phyloP scores from a whole-genome alignment of 225 moss, liverwort and hornwort species.

The Polytrichum commune region DNA sequence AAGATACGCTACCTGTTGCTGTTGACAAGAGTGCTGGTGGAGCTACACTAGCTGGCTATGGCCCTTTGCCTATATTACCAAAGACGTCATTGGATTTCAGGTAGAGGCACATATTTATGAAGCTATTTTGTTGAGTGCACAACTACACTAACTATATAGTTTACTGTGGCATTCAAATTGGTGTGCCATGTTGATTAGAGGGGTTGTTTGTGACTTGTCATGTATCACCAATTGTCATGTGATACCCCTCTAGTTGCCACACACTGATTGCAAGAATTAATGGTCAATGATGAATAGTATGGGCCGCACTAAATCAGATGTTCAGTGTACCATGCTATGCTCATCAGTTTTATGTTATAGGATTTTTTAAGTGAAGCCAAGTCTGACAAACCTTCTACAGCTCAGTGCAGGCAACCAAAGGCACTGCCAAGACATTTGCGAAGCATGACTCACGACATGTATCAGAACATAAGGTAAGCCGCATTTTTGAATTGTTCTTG shows the following conservation, averaged over 20 bases:
- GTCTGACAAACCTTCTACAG: constrained; percentile 46
- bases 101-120: constrained; percentile 11
- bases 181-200: too few species aligned
- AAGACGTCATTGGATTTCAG: constrained; percentile 69
- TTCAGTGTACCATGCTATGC: neutral
- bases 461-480: constrained; percentile 78
- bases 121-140: neutral
- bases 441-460: constrained; percentile 85
- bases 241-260: too few species aligned
- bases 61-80: constrained; percentile 35
- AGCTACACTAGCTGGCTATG: constrained; percentile 59
- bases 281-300: too few species aligned
- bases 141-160: neutral
- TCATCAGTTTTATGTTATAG: neutral
- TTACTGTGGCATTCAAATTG: too few species aligned
- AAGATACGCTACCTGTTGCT: constrained; percentile 35
- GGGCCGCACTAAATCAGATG: too few species aligned
- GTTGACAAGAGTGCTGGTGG: constrained; percentile 35
- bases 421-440: constrained; percentile 50
- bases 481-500: too few species aligned
- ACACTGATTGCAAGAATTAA: too few species aligned
- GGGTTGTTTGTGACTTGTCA: too few species aligned
- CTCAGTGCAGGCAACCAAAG: constrained; percentile 78
- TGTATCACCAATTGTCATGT: too few species aligned
- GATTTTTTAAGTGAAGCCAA: constrained; percentile 3